Conservation (phyloP, 148 eudicot genomes). For the Vaccinium myrtillus region DNA sequence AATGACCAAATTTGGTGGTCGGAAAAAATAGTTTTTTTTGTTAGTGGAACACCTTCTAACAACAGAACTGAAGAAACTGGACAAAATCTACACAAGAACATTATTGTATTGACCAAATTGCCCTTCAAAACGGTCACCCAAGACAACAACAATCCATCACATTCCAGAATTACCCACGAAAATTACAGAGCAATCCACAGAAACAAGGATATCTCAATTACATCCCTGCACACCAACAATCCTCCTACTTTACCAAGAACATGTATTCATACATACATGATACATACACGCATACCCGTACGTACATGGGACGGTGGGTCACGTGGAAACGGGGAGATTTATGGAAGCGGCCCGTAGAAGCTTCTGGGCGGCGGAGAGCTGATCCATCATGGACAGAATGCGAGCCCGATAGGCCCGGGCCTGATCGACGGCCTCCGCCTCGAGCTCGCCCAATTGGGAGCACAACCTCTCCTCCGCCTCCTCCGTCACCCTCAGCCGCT, state of each 20-base stretch:
- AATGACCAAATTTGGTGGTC: no score
- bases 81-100: not conserved
- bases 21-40: no score
- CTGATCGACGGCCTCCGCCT: slow-evolving; percentile 62
- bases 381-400: slow-evolving; percentile 41
- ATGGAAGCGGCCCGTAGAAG: slow-evolving; percentile 19
- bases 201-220: not conserved
- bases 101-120: not conserved
- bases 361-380: slow-evolving; percentile 40
- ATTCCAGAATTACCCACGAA: not conserved
- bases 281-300: not conserved
- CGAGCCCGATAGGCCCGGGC: slow-evolving; percentile 48
- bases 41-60: not conserved
- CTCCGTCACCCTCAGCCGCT: slow-evolving; percentile 59
- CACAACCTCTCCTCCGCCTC: slow-evolving; percentile 81
- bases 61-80: not conserved
- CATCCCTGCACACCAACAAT: no score
- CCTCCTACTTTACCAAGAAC: not conserved
- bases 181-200: not conserved
- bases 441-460: slow-evolving; percentile 63
- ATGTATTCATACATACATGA: no score
- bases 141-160: not conserved
- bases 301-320: not conserved
- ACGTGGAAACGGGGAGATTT: not conserved
- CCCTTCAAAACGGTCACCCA: not conserved